Conservation (phyloP, 176 grass and related monocot genomes). For the Ensete ventricosum region DNA sequence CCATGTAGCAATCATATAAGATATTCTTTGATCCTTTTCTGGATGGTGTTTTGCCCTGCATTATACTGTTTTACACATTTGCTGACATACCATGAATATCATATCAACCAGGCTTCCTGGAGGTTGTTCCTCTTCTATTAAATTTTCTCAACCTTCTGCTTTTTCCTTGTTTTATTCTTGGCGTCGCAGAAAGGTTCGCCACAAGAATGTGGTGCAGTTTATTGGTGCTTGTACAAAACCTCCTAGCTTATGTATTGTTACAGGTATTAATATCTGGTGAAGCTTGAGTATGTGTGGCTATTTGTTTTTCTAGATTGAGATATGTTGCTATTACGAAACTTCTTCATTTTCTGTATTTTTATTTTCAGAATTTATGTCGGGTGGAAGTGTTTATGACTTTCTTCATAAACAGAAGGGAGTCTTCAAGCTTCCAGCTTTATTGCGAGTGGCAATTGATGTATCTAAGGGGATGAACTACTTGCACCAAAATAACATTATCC, state of each 20-base stretch:
- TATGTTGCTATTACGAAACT: neutral
- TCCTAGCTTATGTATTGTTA: conserved; percentile 75
- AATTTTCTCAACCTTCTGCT: neutral
- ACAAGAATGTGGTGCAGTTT: conserved; percentile 97
- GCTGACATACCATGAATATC: neutral
- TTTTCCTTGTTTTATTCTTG: neutral
- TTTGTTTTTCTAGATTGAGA: neutral
- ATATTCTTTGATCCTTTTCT: neutral
- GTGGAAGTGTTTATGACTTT: conserved; percentile 88
- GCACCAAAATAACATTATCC: conserved; percentile 96
- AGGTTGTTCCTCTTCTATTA: conserved; percentile 1
- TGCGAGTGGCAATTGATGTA: conserved; percentile 81
- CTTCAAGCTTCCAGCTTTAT: conserved; percentile 71
- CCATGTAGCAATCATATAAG: too few species aligned
- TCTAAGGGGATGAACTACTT: conserved; percentile 98
- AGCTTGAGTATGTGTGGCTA: neutral
- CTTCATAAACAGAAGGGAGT: conserved; percentile 84
- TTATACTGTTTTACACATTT: neutral
- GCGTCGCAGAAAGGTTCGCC: conserved; percentile 72
- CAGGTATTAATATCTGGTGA: conserved; percentile 40
- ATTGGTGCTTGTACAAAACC: conserved; percentile 90
- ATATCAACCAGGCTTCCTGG: neutral
- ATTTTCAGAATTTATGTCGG: conserved; percentile 70
- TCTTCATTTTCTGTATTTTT: conserved; percentile 2
- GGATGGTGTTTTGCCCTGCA: neutral